A percentile compares a stretch with the other conserved stretches of the same genome.
Conservation (phyloP, 2,329 filamentous ascomycete genomes). For the Epichloe festucae region DNA sequence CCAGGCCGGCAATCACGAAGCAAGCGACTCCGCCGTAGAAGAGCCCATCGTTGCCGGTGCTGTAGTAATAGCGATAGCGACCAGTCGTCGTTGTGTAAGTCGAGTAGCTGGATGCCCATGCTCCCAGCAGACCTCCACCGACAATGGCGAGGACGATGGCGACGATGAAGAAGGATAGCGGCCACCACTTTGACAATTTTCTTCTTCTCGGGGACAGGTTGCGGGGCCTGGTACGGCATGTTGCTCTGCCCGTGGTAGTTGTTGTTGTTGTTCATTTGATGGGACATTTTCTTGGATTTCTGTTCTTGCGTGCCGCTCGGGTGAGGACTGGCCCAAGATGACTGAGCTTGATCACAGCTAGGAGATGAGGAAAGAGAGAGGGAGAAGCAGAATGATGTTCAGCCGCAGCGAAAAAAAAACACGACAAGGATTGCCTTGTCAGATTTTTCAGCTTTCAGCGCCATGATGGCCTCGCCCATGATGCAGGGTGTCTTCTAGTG, state of each 20-base stretch:
- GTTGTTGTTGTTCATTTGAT: background rate
- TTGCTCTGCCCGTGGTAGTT: background rate
- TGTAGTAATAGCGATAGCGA: background rate
- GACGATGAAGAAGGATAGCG: conserved; percentile 1
- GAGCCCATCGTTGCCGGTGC: background rate
- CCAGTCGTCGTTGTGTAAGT: background rate
- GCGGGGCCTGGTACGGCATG: background rate
- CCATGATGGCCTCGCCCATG: too few relatives aligned
- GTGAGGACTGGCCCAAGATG: too few relatives aligned
- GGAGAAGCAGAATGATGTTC: too few relatives aligned
- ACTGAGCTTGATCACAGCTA: too few relatives aligned
- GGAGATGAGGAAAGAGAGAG: too few relatives aligned
- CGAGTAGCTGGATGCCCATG: background rate
- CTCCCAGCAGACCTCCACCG: conserved; percentile 1
- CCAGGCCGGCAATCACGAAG: background rate
- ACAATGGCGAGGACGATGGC: background rate
- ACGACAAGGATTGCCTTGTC: too few relatives aligned
- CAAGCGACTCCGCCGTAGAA: background rate
- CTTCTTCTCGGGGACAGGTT: background rate
- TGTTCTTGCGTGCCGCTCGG: too few relatives aligned
- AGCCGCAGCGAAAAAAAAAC: too few relatives aligned
- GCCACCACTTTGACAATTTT: conserved; percentile 2
- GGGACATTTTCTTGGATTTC: background rate
- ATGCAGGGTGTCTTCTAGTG: too few relatives aligned
- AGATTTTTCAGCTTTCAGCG: too few relatives aligned